phyloP scores from a whole-genome alignment of 1,284 basidiomycete species.

The Tremellales sp. region DNA sequence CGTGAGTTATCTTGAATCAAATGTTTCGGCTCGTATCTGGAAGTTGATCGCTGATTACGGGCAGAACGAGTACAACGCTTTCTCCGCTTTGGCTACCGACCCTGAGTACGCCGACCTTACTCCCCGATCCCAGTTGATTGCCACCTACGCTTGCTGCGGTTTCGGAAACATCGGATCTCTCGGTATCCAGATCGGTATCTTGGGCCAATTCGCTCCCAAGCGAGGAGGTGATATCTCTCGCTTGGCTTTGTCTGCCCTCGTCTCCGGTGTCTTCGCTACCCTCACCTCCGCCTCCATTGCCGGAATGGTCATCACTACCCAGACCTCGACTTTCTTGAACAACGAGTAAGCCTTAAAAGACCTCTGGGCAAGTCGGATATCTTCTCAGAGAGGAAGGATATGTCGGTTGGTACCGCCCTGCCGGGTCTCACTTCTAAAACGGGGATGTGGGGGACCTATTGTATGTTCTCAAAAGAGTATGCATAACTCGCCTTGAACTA shows the following conservation, averaged over 20 bases:
- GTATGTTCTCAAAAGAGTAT: too few species aligned
- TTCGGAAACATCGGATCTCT: constrained; percentile 76
- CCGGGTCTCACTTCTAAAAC: too few species aligned
- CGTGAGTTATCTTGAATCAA: constrained; percentile 5
- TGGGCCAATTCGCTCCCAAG: constrained; percentile 75
- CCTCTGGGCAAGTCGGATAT: too few species aligned
- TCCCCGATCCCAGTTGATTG: constrained; percentile 22
- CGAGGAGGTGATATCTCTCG: constrained; percentile 65
- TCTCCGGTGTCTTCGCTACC: constrained; percentile 42
- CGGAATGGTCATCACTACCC: constrained; percentile 16
- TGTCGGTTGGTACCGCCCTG: too few species aligned
- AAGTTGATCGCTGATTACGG: neutral
- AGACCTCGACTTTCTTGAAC: neutral
- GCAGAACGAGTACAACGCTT: constrained; percentile 63
- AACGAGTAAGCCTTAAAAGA: too few species aligned
- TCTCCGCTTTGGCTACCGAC: constrained; percentile 48
- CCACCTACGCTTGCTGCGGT: constrained; percentile 64
- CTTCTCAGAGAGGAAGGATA: too few species aligned
- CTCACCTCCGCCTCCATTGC: constrained; percentile 24
- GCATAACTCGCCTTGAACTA: too few species aligned
- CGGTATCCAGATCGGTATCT: constrained; percentile 86
- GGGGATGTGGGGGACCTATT: too few species aligned
- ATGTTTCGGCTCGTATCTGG: neutral
- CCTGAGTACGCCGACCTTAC: constrained; percentile 18
- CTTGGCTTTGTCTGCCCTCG: constrained; percentile 70